Conservation (phyloP, 1,139 yeast species). For the Suhomyces atakaporum region DNA sequence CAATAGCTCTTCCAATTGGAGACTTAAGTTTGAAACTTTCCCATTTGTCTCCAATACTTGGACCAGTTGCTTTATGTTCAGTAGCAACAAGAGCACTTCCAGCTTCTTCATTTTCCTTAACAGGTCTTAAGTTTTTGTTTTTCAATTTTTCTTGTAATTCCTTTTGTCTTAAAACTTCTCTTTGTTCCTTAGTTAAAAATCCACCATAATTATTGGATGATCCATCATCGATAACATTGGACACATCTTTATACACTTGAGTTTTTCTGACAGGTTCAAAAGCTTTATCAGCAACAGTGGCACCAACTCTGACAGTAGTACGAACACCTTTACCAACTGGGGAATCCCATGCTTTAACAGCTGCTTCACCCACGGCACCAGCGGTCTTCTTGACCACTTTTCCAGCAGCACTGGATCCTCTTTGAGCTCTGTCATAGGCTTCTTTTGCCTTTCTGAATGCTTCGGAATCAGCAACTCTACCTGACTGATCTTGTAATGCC, state of each 20-base stretch:
- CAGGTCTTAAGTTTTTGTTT: slow-evolving; percentile 53
- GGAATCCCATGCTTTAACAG: slow-evolving; percentile 94
- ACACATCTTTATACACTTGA: slow-evolving; percentile 83
- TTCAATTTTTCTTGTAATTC: slow-evolving; percentile 52
- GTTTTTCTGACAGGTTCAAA: slow-evolving; percentile 95
- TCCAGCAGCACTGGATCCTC: slow-evolving; percentile 79
- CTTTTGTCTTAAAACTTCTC: slow-evolving; percentile 71
- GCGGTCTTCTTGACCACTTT: slow-evolving; percentile 87
- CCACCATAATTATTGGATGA: slow-evolving; percentile 90
- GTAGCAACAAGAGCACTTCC: slow-evolving; percentile 84
- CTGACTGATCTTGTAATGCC: slow-evolving; percentile 95
- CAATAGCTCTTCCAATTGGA: slow-evolving; percentile 65
- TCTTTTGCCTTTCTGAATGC: slow-evolving; percentile 93
- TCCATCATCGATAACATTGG: slow-evolving; percentile 90
- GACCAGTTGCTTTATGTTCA: slow-evolving; percentile 71
- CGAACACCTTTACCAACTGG: slow-evolving; percentile 89
- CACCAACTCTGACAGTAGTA: slow-evolving; percentile 75
- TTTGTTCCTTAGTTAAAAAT: slow-evolving; percentile 80
- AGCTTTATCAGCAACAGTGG: slow-evolving; percentile 79
- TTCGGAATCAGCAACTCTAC: slow-evolving; percentile 90
- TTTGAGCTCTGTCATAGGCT: slow-evolving; percentile 85
- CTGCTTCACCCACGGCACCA: slow-evolving; percentile 89
- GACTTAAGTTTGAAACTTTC: slow-evolving; percentile 69
- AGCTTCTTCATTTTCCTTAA: slow-evolving; percentile 81
- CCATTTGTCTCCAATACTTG: slow-evolving; percentile 69